Evolutionary conservation across 805 yeast species (phyloP).

Genomic region (Lipomyces japonicus): DNA sequence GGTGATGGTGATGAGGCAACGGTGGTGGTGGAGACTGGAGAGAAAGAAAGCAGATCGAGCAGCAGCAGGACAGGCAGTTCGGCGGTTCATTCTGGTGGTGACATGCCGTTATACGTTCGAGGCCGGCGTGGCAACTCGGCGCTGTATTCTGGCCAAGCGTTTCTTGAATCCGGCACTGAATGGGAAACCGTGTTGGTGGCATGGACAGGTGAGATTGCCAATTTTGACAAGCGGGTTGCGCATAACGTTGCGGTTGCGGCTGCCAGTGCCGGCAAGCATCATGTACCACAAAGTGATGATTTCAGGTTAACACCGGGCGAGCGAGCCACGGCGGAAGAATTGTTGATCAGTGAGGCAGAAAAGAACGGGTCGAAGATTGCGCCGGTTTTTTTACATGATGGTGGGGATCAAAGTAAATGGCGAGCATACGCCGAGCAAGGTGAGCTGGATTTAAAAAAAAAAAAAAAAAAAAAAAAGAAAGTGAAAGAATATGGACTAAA

Average conservation of each 20-base stretch:
- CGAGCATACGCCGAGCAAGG: constrained; percentile 43
- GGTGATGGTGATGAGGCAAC: neutral
- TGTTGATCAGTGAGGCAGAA: constrained; percentile 36
- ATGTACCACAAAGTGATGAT: constrained; percentile 44
- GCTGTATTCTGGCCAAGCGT: constrained; percentile 67
- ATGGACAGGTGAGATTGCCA: constrained; percentile 87
- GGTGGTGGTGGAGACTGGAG: neutral
- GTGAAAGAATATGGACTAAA: too few species aligned
- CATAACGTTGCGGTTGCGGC: constrained; percentile 10
- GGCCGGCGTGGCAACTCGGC: constrained; percentile 75
- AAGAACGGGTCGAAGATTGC: constrained; percentile 54
- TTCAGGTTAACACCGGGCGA: constrained; percentile 60
- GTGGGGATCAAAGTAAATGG: constrained; percentile 80
- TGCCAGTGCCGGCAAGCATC: constrained; percentile 10
- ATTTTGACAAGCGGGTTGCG: constrained; percentile 18
- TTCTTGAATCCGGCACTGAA: constrained; percentile 51
- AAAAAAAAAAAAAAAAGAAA: too few species aligned
- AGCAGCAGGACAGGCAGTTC: neutral
- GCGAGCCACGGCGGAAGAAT: constrained; percentile 42
- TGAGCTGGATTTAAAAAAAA: too few species aligned
- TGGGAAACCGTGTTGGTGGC: constrained; percentile 90
- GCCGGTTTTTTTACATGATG: constrained; percentile 86
- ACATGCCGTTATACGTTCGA: constrained; percentile 17
- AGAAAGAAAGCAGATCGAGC: too few species aligned
- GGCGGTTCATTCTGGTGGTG: neutral